A percentile compares a stretch with the other conserved stretches of the same genome.
Conservation (phyloP, 805 yeast genomes). For the Saccharomycopsis selenospora region DNA sequence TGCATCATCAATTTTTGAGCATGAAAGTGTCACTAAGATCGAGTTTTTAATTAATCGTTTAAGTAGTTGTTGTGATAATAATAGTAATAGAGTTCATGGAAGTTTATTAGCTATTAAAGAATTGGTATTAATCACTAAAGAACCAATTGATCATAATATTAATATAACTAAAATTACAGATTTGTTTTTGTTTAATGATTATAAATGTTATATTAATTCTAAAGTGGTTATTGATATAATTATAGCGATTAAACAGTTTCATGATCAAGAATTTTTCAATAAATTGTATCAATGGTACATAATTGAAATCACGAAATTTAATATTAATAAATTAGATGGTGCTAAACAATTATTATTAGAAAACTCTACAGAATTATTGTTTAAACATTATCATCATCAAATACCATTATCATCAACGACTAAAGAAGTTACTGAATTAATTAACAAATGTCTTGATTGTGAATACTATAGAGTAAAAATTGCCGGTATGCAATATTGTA, state of each 20-base stretch:
- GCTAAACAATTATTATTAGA: slow-evolving; percentile 41
- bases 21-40: slow-evolving; percentile 29
- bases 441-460: slow-evolving; percentile 33
- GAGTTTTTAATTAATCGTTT: slow-evolving; percentile 22
- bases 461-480: slow-evolving; percentile 40
- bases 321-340: slow-evolving; percentile 35
- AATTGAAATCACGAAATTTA: slow-evolving; percentile 22
- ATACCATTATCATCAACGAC: no score
- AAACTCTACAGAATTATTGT: slow-evolving; percentile 28
- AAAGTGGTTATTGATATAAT: slow-evolving; percentile 6
- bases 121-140: no score
- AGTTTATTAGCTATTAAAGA: slow-evolving; percentile 41
- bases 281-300: slow-evolving; percentile 33
- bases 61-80: slow-evolving; percentile 20
- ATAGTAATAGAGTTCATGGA: slow-evolving; percentile 52
- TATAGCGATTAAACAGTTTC: background rate
- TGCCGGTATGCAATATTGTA: slow-evolving; percentile 32
- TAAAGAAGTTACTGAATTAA: slow-evolving; percentile 24
- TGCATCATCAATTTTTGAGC: slow-evolving; percentile 37
- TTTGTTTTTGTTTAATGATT: no score
- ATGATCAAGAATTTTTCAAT: slow-evolving; percentile 20
- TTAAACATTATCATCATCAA: no score
- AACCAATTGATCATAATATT: no score
- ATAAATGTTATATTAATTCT: background rate
- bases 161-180: no score